Evolutionary conservation across 2,329 filamentous ascomycete species (phyloP).

Genomic region (Neofusicoccum umdonicola): DNA sequence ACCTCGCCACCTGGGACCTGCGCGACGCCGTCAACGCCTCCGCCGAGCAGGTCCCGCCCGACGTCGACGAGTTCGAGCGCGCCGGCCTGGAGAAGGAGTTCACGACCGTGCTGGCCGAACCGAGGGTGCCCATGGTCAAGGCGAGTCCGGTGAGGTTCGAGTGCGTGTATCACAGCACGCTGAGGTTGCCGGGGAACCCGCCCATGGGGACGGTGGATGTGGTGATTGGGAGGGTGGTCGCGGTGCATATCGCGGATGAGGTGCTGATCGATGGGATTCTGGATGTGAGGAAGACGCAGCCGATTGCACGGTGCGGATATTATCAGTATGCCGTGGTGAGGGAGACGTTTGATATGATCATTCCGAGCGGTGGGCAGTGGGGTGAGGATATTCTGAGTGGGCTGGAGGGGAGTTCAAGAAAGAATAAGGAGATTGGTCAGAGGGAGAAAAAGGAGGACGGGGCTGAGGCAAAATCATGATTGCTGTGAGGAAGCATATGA

Average conservation of each 20-base stretch:
- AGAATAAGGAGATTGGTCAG: slow-evolving; percentile 21
- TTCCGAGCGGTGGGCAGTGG: slow-evolving; percentile 37
- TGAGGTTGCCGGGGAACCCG: slow-evolving; percentile 56
- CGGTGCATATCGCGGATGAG: slow-evolving; percentile 55
- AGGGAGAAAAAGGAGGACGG: slow-evolving; percentile 18
- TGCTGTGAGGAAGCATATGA: too few relatives aligned
- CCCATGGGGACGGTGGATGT: slow-evolving; percentile 59
- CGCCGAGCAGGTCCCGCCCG: slow-evolving; percentile 49
- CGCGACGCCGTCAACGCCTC: slow-evolving; percentile 56
- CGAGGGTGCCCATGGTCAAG: slow-evolving; percentile 20
- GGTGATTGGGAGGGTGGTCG: slow-evolving; percentile 57
- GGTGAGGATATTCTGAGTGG: slow-evolving; percentile 33
- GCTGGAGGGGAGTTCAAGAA: slow-evolving; percentile 37
- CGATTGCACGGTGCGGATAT: slow-evolving; percentile 61
- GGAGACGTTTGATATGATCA: slow-evolving; percentile 59
- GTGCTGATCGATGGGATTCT: slow-evolving; percentile 56
- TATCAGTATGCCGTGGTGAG: slow-evolving; percentile 57
- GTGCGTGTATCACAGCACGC: slow-evolving; percentile 47
- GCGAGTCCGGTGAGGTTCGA: slow-evolving; percentile 36
- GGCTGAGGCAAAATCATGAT: background rate
- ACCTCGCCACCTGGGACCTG: slow-evolving; percentile 57
- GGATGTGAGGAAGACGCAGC: slow-evolving; percentile 56
- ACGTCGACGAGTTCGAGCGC: slow-evolving; percentile 55
- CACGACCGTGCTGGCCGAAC: slow-evolving; percentile 31
- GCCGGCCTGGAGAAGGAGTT: slow-evolving; percentile 51